Evolutionary conservation across 108 stramenopile species (phyloP).

Genomic region (Schizochytrium sp.): DNA sequence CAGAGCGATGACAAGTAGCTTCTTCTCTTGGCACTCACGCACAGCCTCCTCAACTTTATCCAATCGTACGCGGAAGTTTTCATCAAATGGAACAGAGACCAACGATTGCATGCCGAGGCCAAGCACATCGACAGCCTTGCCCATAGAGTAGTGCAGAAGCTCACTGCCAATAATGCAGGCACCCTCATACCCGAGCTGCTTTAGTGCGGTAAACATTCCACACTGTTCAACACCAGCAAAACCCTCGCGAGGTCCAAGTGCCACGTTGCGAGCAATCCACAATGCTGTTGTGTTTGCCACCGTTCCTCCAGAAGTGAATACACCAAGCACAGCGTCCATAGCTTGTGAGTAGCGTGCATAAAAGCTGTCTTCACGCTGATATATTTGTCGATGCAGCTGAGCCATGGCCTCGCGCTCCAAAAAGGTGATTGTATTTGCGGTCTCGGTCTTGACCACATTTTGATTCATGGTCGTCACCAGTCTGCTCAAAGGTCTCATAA

Average conservation of each 20-base stretch:
- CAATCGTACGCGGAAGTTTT: constrained; percentile 27
- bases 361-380: constrained; percentile 15
- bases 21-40: not conserved
- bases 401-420: constrained; percentile 58
- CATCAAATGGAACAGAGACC: constrained; percentile 52
- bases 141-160: constrained; percentile 60
- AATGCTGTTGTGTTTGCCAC: constrained; percentile 40
- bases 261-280: constrained; percentile 36
- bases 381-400: constrained; percentile 47
- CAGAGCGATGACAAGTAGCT: not conserved
- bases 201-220: constrained; percentile 10
- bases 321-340: constrained; percentile 37
- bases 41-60: constrained; percentile 8
- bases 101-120: constrained; percentile 33
- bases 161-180: constrained; percentile 13
- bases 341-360: constrained; percentile 28
- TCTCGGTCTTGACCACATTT: constrained; percentile 45
- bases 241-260: constrained; percentile 8
- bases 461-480: constrained; percentile 57
- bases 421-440: constrained; percentile 26
- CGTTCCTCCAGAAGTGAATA: constrained; percentile 49
- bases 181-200: constrained; percentile 29
- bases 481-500: constrained; percentile 36
- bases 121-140: constrained; percentile 54
- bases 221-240: constrained; percentile 30